Base-by-base conservation (phyloP, 2,329 filamentous ascomycete species). In the Sporothrix mexicana region DNA sequence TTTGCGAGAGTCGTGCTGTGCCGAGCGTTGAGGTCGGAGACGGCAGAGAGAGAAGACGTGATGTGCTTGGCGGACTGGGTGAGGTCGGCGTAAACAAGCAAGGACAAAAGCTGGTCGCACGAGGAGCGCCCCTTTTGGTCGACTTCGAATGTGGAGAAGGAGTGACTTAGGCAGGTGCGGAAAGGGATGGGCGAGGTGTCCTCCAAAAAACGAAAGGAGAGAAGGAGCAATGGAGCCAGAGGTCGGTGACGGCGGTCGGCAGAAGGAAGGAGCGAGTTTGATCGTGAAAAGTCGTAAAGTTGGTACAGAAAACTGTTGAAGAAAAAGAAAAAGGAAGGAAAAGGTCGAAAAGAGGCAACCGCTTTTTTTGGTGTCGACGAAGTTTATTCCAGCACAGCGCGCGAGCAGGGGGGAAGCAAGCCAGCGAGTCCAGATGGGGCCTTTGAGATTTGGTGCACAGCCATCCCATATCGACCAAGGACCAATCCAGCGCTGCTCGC, bases 391-490 rank as follows among this genome's bases (percentile, higher is more conserved):
- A 57, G 47, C 61, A n/a, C 43, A 66, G 41, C 25, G 69, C 25
- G 57, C 23, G 70, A 59, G 49, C 70, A 67, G 61, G 70, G 49
- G 59, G 61, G 61, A 57, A 23, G 61, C 30, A 36, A 36, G 30
- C 30, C 30, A 36, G 59, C 43, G 51, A 57, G 61, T 71, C 57
- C 36, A 59, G 57, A 71, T 49, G 57, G 69, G 59, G 69, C 69
- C 45, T 62, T 15, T 53, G 59, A 62, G 55, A 61, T 71, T 61
- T 71, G 57, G 69, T 64, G 69, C 69, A 53, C 53, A 59, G 68
- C 59, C 59, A 62, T 62, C 59, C 59, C 59, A 62, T 25, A 61
- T 36, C 15, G 57, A 49, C 47, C 57, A 61, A 61, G 30, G 57
- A 25, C 66, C 47, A 69, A 41, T 23, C 30, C 51, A 49, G 41